Base-by-base conservation (phyloP, 768 basidiomycete species). In the Auriscalpium orientale region DNA sequence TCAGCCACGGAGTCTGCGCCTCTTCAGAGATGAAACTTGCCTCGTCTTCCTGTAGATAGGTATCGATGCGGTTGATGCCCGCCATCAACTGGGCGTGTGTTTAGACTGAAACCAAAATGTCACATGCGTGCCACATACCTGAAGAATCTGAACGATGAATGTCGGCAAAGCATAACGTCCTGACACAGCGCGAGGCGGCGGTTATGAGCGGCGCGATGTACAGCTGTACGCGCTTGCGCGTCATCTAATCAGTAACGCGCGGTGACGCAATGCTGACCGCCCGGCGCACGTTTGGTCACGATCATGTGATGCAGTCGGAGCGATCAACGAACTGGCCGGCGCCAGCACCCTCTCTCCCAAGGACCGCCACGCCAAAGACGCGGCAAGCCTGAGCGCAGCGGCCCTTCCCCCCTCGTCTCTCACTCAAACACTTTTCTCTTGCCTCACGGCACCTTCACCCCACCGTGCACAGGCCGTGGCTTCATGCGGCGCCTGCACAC, bases 121-220 rank as follows among this genome's bases (percentile, higher is more conserved):
- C 16, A 3, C 2, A 22, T 28, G 4, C 4, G 20, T 18, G 36
- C 45, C 22, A 7, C 58, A 54, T 52, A 68, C 74, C 66, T 89
- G 86, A 3, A 93, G 75, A 21, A 93, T 74, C 49, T 89, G 83
- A 8, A 94, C 86, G 47, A 89, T 81, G 77, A 82, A 92, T 8
- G 81, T 74, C 0, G 92, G 92, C 49, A 95, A 84, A 33, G 89
- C 78, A 62, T 89, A 89, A n/a, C n/a, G n/a, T n/a, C n/a, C n/a
- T n/a, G n/a, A n/a, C n/a, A n/a, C n/a, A n/a, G n/a, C n/a, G n/a
- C n/a, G n/a, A n/a, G n/a, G n/a, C n/a, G n/a, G n/a, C n/a, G n/a
- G n/a, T n/a, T n/a, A n/a, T n/a, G n/a, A n/a, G n/a, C n/a, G n/a
- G n/a, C n/a, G n/a, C n/a, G n/a, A n/a, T n/a, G n/a, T n/a, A n/a